Evolutionary conservation across 1,284 basidiomycete genomes (phyloP).

Genomic region (Leccinum subrobustum): DNA sequence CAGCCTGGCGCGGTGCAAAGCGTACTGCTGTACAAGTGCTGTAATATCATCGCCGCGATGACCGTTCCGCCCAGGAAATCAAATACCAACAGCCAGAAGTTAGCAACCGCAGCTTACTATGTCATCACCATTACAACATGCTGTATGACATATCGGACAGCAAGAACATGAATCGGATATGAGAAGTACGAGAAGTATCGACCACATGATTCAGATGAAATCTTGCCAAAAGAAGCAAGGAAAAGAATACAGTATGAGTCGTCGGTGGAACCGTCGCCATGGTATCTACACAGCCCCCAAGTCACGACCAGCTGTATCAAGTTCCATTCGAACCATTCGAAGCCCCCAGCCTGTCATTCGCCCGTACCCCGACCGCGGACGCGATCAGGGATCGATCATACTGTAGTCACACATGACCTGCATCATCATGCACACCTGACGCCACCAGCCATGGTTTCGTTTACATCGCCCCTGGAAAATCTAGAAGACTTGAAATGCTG

Average conservation of each 20-base stretch:
- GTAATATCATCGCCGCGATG: not conserved
- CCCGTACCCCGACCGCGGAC: not conserved
- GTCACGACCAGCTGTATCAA: not conserved
- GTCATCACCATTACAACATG: not conserved
- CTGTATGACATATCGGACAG: not conserved
- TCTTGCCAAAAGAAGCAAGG: not conserved
- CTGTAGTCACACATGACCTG: not conserved
- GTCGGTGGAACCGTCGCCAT: not conserved
- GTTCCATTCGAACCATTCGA: too few relatives aligned
- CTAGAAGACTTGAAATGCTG: not conserved
- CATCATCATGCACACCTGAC: not conserved
- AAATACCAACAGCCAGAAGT: not conserved
- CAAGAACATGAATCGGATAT: not conserved
- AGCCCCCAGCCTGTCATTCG: not conserved
- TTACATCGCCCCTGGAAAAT: not conserved
- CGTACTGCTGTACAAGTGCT: not conserved
- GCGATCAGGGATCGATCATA: not conserved
- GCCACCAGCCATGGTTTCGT: not conserved
- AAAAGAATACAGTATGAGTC: not conserved
- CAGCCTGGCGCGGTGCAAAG: not conserved
- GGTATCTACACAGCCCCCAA: not conserved
- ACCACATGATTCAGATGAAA: not conserved
- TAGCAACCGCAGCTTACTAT: not conserved
- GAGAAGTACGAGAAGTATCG: not conserved
- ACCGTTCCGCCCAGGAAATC: not conserved